Base-by-base conservation (phyloP, 208 protist species). In the Wallacemonas rigidus region DNA sequence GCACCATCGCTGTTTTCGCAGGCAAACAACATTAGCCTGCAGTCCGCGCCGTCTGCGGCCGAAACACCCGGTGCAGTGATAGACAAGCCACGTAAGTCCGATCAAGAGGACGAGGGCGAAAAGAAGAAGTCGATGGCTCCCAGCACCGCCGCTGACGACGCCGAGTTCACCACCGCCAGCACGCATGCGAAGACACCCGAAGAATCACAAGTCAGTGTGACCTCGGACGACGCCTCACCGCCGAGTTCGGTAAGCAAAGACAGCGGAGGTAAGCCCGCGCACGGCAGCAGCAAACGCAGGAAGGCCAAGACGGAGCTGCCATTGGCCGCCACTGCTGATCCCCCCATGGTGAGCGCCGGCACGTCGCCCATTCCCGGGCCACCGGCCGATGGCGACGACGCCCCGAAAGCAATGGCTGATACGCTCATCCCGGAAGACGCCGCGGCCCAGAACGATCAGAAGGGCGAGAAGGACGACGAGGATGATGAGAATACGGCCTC, bases 181-280 rank as follows among this genome's bases (percentile, higher is more conserved):
- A 71, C 67, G 14, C 60, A n/a, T n/a, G 60, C 43, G 14, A 72
- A 63, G 54, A 60, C 55, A 26, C 68, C 50, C 3, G 68, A 72
- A 47, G 55, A 58, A 14, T 72, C 68, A 26, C 86, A 90, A 69
- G 87, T 94, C 2, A 91, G 86, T 64, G 81, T 45, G 53, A 91
- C 87, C 0, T 94, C 89, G 2, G 85, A 94, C 57, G 89, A 94
- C 64, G 87, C 89, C 36, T 76, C 81, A 35, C 68, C 50, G 68
- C 68, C 43, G 15, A 60, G 68, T 2, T 72, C 68, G 6, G 54
- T 15, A n/a, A 74, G 76, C 58, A 58, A 15, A 41, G 71, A 35
- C 64, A 69, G n/a, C 62, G 71, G 40, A 67, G 58, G 50, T 17
- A 72, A 58, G 72, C 35, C 1, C 48, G 65, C 8, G 57, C 70